A percentile compares a stretch with the other conserved stretches of the same genome.
Conservation (phyloP, 2,329 filamentous ascomycete genomes). For the Calonectria pteridis region DNA sequence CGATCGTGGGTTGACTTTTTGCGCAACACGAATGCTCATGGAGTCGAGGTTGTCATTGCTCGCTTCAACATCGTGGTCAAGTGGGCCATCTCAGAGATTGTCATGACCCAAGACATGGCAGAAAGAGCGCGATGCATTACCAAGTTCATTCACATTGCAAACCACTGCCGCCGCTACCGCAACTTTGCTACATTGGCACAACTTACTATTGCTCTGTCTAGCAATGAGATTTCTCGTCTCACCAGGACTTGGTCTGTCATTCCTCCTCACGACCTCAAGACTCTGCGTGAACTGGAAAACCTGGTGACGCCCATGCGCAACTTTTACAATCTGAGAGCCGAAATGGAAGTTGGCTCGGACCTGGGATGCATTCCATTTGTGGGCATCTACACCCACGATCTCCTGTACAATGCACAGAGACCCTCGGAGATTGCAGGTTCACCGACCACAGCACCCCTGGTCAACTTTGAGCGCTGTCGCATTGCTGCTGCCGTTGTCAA, state of each 20-base stretch:
- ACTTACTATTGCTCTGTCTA: constrained; percentile 81
- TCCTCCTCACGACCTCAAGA: constrained; percentile 72
- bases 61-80: constrained; percentile 92
- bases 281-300: constrained; percentile 76
- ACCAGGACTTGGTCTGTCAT: constrained; percentile 79
- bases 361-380: constrained; percentile 87
- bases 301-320: constrained; percentile 83
- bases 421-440: constrained; percentile 80
- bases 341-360: constrained; percentile 80
- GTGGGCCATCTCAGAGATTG: constrained; percentile 84
- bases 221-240: constrained; percentile 77
- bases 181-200: constrained; percentile 90
- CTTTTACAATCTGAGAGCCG: constrained; percentile 80
- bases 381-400: constrained; percentile 85
- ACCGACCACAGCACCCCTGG: constrained; percentile 74
- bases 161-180: constrained; percentile 79
- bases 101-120: constrained; percentile 78
- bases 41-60: constrained; percentile 86
- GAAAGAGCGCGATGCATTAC: constrained; percentile 83
- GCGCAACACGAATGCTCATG: constrained; percentile 76
- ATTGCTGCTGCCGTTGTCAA: constrained; percentile 83
- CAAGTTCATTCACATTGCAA: constrained; percentile 86
- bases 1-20: constrained; percentile 88
- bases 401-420: constrained; percentile 85
- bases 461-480: constrained; percentile 88